These are phyloP conservation scores for Ochetophila trinervis DNA, from an alignment of 306 rosid species.

Conservation along the genomic window DNA sequence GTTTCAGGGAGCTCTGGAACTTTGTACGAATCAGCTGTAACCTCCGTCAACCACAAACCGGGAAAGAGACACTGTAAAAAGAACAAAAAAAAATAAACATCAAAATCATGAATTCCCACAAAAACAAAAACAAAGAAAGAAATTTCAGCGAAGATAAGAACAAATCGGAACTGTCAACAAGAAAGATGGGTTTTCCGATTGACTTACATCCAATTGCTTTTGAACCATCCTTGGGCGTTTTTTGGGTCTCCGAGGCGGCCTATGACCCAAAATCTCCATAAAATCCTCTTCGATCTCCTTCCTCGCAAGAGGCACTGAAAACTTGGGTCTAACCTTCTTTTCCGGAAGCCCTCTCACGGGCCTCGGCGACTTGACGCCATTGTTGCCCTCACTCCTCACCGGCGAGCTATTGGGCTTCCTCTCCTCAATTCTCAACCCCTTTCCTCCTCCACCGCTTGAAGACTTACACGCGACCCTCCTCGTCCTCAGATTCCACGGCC, in stretches of 20 bases:
- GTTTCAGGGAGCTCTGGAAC: slow-evolving; percentile 52
- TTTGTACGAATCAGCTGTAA: slow-evolving; percentile 65
- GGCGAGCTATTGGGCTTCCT: slow-evolving; percentile 43
- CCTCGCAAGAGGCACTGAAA: slow-evolving; percentile 42
- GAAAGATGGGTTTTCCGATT: background rate
- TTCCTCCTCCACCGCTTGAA: slow-evolving; percentile 34
- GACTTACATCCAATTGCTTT: slow-evolving; percentile 62
- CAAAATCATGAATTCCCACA: background rate
- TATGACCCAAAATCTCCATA: slow-evolving; percentile 47
- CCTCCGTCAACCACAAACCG: slow-evolving; percentile 68
- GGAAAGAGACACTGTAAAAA: slow-evolving; percentile 55
- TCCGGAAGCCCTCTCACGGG: slow-evolving; percentile 36
- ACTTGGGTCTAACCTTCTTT: slow-evolving; percentile 45
- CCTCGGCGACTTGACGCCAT: slow-evolving; percentile 36
- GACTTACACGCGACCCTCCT: slow-evolving; percentile 52
- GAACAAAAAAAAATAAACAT: background rate
- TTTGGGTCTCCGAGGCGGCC: slow-evolving; percentile 64
- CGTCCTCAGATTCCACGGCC: slow-evolving; percentile 79
- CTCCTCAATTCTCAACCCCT: slow-evolving; percentile 56
- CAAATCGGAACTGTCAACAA: background rate
- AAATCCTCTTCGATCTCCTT: slow-evolving; percentile 82
- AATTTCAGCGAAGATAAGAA: background rate
- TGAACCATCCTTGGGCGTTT: slow-evolving; percentile 58
- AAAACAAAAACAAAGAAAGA: background rate
- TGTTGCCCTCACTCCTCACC: slow-evolving; percentile 37